Evolutionary conservation across 306 rosid genomes (phyloP).

Genomic region (Luffa acutangula): DNA sequence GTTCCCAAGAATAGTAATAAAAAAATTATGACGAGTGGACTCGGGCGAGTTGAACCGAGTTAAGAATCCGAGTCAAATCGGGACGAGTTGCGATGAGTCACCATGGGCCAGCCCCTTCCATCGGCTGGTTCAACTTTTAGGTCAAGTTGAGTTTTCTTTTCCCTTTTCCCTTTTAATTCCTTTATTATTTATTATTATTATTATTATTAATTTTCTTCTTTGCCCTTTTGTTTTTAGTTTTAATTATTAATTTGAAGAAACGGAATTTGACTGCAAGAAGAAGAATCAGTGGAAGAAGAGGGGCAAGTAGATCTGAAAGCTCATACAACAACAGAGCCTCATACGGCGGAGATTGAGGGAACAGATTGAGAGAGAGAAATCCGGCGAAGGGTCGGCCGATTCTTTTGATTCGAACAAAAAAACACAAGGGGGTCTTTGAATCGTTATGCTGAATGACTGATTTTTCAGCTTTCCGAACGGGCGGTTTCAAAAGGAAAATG

Average conservation of each 20-base stretch:
- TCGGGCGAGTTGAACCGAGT: not conserved
- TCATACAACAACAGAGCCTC: not conserved
- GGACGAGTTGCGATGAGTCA: slow-evolving; percentile 34
- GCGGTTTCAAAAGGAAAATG: slow-evolving; percentile 31
- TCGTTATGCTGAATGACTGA: slow-evolving; percentile 10
- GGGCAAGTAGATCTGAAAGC: slow-evolving; percentile 41
- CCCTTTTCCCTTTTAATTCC: not conserved
- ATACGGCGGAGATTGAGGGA: slow-evolving; percentile 4
- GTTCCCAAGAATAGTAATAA: not conserved
- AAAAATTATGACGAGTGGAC: not conserved
- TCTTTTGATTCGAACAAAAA: not conserved
- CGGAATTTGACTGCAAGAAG: slow-evolving; percentile 45
- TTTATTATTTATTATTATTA: no score
- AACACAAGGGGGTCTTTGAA: not conserved
- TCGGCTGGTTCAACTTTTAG: slow-evolving; percentile 25
- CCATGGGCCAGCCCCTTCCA: slow-evolving; percentile 21
- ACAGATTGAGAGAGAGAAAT: slow-evolving; percentile 6
- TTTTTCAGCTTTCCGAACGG: slow-evolving; percentile 12
- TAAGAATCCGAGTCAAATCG: not conserved
- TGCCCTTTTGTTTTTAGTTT: not conserved
- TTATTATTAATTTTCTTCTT: not conserved
- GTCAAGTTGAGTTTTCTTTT: slow-evolving; percentile 36
- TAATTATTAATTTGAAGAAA: slow-evolving; percentile 18
- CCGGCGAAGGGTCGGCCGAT: not conserved
- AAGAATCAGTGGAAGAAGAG: slow-evolving; percentile 15